phyloP scores from a whole-genome alignment of 805 yeast genomes.

The Cyberlindnera sargentensis region DNA sequence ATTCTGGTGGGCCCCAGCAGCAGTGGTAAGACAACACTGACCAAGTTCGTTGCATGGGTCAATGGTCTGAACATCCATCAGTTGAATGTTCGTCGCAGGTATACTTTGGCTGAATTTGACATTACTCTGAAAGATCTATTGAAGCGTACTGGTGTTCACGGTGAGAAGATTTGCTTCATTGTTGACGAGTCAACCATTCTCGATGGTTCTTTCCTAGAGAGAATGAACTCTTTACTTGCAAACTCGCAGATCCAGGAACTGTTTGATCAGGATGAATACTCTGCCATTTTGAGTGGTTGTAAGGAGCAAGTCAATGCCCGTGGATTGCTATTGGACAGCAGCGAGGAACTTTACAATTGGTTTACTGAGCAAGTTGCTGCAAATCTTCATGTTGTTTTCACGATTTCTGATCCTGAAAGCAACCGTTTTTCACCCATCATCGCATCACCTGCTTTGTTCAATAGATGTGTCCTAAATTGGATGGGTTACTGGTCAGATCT shows the following conservation, averaged over 20 bases:
- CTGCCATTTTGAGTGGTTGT: conserved; percentile 45
- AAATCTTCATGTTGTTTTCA: conserved; percentile 79
- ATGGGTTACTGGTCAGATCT: conserved; percentile 73
- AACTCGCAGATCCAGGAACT: conserved; percentile 90
- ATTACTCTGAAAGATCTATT: conserved; percentile 49
- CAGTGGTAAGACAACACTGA: conserved; percentile 71
- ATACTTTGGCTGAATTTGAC: conserved; percentile 61
- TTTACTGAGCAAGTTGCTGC: conserved; percentile 58
- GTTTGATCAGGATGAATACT: conserved; percentile 67
- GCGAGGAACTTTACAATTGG: conserved; percentile 70
- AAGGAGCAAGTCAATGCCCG: conserved; percentile 47
- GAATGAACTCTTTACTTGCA: conserved; percentile 90
- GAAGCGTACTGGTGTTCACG: conserved; percentile 40
- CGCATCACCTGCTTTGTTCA: conserved; percentile 83
- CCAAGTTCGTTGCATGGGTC: conserved; percentile 87
- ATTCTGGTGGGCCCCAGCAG: conserved; percentile 79
- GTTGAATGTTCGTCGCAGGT: conserved; percentile 48
- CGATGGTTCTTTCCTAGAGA: conserved; percentile 74
- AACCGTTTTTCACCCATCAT: conserved; percentile 37
- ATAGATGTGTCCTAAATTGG: conserved; percentile 84
- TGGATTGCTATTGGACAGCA: conserved; percentile 58
- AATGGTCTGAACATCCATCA: conserved; percentile 63
- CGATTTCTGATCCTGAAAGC: conserved; percentile 48
- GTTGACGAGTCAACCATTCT: conserved; percentile 75
- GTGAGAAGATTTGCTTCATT: conserved; percentile 61